A percentile compares a stretch with the other conserved stretches of the same genome.
Conservation (phyloP, 164 flowering plant species). For the Nelumbo lutea region DNA sequence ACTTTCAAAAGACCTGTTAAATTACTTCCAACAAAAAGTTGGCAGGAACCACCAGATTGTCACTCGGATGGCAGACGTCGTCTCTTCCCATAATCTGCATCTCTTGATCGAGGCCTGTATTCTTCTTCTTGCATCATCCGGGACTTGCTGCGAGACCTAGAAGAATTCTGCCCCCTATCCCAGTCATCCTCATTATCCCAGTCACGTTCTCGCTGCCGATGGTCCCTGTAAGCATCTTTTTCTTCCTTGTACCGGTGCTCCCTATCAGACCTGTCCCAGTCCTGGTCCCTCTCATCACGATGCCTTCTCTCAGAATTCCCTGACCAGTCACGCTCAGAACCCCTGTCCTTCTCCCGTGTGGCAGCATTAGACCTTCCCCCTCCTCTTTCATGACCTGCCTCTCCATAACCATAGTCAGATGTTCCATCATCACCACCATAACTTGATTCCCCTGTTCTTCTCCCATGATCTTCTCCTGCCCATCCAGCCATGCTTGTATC, state of each 20-base stretch:
- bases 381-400: slow-evolving; percentile 50
- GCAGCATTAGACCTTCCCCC: slow-evolving; percentile 42
- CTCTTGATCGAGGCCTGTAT: slow-evolving; percentile 69
- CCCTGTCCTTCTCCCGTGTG: slow-evolving; percentile 58
- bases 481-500: slow-evolving; percentile 65
- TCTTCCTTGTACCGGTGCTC: slow-evolving; percentile 63
- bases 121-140: slow-evolving; percentile 56
- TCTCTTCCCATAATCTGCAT: slow-evolving; percentile 79
- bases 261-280: slow-evolving; percentile 58
- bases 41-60: slow-evolving; percentile 12
- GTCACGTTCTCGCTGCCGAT: slow-evolving; percentile 59
- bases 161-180: slow-evolving; percentile 68
- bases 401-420: slow-evolving; percentile 65
- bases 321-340: slow-evolving; percentile 58
- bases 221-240: slow-evolving; percentile 57
- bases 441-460: slow-evolving; percentile 57
- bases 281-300: slow-evolving; percentile 57
- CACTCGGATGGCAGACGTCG: slow-evolving; percentile 69
- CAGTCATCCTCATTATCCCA: slow-evolving; percentile 53
- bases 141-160: slow-evolving; percentile 70
- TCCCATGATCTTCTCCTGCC: slow-evolving; percentile 49
- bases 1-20: slow-evolving; percentile 11
- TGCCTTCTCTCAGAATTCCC: slow-evolving; percentile 51
- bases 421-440: slow-evolving; percentile 69
- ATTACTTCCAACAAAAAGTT: slow-evolving; percentile 2